These are phyloP conservation scores for Zopfochytrium polystomum DNA, from an alignment of 371 early-diverging fungal genomes.

Conservation along the genomic window DNA sequence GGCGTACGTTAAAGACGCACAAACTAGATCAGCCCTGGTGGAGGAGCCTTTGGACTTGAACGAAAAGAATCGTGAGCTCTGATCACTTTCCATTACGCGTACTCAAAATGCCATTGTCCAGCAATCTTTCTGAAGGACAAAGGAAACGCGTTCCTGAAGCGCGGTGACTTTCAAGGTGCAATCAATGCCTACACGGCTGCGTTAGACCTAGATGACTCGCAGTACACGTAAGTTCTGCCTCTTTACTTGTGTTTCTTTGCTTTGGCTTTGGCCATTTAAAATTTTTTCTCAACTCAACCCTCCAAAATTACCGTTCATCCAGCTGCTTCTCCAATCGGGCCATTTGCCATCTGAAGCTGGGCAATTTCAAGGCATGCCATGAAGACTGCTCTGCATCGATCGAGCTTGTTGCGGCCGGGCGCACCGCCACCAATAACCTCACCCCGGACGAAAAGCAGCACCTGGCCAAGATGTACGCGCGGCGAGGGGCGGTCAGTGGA, in stretches of 20 bases:
- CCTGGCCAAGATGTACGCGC: conserved; percentile 16
- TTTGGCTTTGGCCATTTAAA: not conserved
- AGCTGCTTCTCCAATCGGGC: conserved; percentile 43
- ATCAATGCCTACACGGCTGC: conserved; percentile 40
- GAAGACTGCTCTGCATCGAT: conserved; percentile 37
- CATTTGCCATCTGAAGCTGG: conserved; percentile 36
- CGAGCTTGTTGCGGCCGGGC: conserved; percentile 22
- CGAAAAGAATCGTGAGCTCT: conserved; percentile 38
- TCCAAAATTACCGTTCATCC: not conserved
- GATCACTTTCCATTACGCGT: not conserved
- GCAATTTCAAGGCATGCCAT: conserved; percentile 24
- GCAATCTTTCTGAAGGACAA: conserved; percentile 44
- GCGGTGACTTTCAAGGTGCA: conserved; percentile 38
- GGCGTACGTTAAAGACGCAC: conserved; percentile 31
- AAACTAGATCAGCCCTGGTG: conserved; percentile 2
- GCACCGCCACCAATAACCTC: conserved; percentile 12
- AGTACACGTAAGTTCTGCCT: conserved; percentile 17
- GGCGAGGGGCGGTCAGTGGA: conserved; percentile 26
- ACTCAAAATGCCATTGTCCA: not conserved
- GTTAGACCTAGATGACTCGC: conserved; percentile 22
- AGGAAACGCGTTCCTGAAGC: conserved; percentile 36
- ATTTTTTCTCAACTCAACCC: not conserved
- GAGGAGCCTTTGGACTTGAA: conserved; percentile 16
- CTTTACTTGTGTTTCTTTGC: conserved; percentile 2
- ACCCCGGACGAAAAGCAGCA: not conserved